These are phyloP conservation scores for Xylariaceae sp. DNA, from an alignment of 2,329 filamentous ascomycete species.

Conservation along the genomic window DNA sequence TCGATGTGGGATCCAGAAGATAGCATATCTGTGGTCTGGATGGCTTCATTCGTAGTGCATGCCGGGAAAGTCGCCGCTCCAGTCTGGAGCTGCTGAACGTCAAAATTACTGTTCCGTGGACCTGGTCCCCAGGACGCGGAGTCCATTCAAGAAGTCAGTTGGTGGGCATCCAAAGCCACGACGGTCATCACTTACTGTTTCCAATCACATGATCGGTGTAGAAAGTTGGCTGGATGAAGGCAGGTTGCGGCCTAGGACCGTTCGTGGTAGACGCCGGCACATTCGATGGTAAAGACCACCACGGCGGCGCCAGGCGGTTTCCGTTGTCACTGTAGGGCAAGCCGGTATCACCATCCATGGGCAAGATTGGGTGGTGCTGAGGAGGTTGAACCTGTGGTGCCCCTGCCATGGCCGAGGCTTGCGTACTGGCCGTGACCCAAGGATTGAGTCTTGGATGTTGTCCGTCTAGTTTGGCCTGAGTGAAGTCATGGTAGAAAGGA, in stretches of 20 bases:
- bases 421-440: constrained; percentile 46
- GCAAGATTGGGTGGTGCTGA: too few species aligned
- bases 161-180: constrained; percentile 5
- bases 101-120: constrained; percentile 51
- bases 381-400: constrained; percentile 28
- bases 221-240: constrained; percentile 54
- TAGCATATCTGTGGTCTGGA: constrained; percentile 57
- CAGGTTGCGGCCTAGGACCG: constrained; percentile 48
- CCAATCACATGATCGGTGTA: constrained; percentile 47
- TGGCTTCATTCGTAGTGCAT: constrained; percentile 56
- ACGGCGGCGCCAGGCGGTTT: constrained; percentile 42
- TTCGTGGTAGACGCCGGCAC: constrained; percentile 48
- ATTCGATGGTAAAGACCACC: constrained; percentile 47
- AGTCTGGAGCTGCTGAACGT: constrained; percentile 49
- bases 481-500: constrained; percentile 45
- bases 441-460: constrained; percentile 39
- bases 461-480: constrained; percentile 43
- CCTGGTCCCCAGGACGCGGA: constrained; percentile 46
- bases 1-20: constrained; percentile 46
- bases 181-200: constrained; percentile 38
- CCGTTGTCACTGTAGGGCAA: too few species aligned
- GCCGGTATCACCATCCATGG: too few species aligned
- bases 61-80: constrained; percentile 58
- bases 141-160: constrained; percentile 32
- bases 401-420: constrained; percentile 45